Evolutionary conservation across 2,329 filamentous ascomycete species (phyloP).

Genomic region (Catunica adiposa): DNA sequence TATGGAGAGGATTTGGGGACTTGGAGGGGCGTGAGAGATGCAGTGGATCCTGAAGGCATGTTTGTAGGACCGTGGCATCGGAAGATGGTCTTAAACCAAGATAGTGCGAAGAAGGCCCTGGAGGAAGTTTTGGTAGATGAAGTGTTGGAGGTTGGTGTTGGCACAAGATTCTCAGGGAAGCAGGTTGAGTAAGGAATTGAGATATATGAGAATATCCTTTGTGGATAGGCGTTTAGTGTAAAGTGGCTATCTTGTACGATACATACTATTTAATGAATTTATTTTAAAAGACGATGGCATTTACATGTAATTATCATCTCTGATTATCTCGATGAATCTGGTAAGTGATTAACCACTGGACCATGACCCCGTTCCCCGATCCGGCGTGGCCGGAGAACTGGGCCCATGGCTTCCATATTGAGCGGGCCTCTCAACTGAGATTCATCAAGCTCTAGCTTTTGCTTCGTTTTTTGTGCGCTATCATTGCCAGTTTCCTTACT

Average conservation of each 20-base stretch:
- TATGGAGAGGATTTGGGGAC: slow-evolving; percentile 51
- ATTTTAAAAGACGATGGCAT: too few species aligned
- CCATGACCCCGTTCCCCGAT: slow-evolving; percentile 7
- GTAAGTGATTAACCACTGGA: not conserved
- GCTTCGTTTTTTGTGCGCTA: not conserved
- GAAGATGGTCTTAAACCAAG: slow-evolving; percentile 39
- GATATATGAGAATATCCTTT: not conserved
- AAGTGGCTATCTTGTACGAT: not conserved
- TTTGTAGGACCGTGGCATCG: slow-evolving; percentile 87
- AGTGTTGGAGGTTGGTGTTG: not conserved
- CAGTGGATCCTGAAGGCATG: slow-evolving; percentile 65
- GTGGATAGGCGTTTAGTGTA: not conserved
- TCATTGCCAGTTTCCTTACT: not conserved
- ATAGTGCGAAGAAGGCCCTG: slow-evolving; percentile 21
- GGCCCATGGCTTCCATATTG: not conserved
- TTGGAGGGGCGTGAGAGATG: slow-evolving; percentile 52
- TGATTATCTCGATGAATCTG: not conserved
- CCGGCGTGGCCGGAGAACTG: slow-evolving; percentile 3
- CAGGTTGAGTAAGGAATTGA: slow-evolving; percentile 2
- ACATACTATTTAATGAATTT: not conserved
- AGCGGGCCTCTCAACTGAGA: not conserved
- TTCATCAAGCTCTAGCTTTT: slow-evolving; percentile 3
- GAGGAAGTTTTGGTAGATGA: slow-evolving; percentile 14
- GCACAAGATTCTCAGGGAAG: slow-evolving; percentile 9
- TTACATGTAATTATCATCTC: too few species aligned